Percentiles rank a stretch among this genome's conserved stretches.
phyloP scores from a whole-genome alignment of 192 early-diverging fungal species.

The Rhizophlyctis rosea region DNA sequence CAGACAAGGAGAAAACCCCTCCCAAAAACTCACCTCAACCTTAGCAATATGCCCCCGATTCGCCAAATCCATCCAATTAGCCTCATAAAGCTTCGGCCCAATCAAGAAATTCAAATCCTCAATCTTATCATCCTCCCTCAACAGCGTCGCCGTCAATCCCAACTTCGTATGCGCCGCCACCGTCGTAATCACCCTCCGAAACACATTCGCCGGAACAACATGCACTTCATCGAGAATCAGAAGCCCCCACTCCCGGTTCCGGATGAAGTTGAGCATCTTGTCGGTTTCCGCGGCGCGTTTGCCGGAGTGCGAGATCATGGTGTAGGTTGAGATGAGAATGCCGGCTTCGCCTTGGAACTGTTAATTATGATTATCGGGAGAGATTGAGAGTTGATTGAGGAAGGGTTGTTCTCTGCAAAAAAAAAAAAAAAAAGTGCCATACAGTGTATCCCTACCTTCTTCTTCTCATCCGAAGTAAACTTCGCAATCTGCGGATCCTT shows the following conservation, averaged over 20 bases:
- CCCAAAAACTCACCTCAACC: conserved; percentile 40
- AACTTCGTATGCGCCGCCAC: conserved; percentile 96
- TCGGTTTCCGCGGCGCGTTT: conserved; percentile 86
- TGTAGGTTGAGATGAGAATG: conserved; percentile 95
- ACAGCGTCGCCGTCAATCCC: conserved; percentile 94
- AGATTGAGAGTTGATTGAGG: too few relatives aligned
- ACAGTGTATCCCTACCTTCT: conserved; percentile 45
- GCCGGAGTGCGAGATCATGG: conserved; percentile 95
- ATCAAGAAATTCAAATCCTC: conserved; percentile 98
- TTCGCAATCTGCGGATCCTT: conserved; percentile 91
- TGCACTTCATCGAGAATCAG: conserved; percentile 98
- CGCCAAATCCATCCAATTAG: conserved; percentile 99
- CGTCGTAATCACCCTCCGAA: conserved; percentile 86
- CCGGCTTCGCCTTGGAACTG: conserved; percentile 87
- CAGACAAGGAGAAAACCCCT: background rate
- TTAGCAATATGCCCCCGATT: conserved; percentile 95
- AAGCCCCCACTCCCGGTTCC: conserved; percentile 87
- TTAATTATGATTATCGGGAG: background rate
- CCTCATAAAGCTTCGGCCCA: conserved; percentile 99
- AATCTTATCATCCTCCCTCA: conserved; percentile 99
- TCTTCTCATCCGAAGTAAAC: conserved; percentile 92
- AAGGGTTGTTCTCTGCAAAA: background rate
- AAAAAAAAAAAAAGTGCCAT: conserved; percentile 8
- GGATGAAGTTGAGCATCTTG: conserved; percentile 93
- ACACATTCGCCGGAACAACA: conserved; percentile 96